Evolutionary conservation across 352 stramenopile species (phyloP).

Genomic region (Pythium myriotylum): DNA sequence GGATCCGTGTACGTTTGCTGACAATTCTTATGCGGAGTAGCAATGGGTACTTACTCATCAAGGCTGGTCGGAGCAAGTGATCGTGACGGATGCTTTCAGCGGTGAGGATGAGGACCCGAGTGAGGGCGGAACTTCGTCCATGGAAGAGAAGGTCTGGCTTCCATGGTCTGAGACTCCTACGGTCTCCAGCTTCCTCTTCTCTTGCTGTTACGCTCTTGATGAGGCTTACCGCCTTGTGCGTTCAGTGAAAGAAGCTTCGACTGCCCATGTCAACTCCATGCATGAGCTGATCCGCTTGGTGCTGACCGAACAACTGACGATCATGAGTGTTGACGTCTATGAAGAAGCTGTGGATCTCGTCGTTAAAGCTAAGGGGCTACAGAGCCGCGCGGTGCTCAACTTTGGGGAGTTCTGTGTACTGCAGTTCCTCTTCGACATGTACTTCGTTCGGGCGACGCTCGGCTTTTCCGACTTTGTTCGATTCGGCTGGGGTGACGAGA

Average conservation of each 20-base stretch:
- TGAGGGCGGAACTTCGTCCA: conserved; percentile 40
- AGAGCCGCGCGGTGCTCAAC: conserved; percentile 61
- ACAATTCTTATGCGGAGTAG: conserved; percentile 26
- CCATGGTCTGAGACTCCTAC: conserved; percentile 83
- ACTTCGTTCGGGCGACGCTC: conserved; percentile 85
- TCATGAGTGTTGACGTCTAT: conserved; percentile 75
- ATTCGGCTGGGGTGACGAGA: conserved; percentile 86
- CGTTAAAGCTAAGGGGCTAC: conserved; percentile 46
- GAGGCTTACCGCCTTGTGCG: conserved; percentile 73
- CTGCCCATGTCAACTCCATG: conserved; percentile 62
- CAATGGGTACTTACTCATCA: conserved; percentile 77
- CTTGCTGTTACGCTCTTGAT: conserved; percentile 83
- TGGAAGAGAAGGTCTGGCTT: conserved; percentile 75
- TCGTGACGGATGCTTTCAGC: conserved; percentile 35
- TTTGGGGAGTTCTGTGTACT: conserved; percentile 86
- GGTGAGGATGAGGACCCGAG: conserved; percentile 34
- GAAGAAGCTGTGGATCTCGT: conserved; percentile 64
- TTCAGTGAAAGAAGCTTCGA: conserved; percentile 36
- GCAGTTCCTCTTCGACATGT: conserved; percentile 90
- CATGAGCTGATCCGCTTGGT: conserved; percentile 67
- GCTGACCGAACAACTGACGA: conserved; percentile 76
- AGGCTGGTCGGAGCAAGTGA: conserved; percentile 75
- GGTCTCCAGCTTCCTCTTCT: conserved; percentile 85
- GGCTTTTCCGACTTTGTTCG: conserved; percentile 87
- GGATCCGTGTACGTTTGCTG: not conserved